Evolutionary conservation across 805 yeast genomes (phyloP).

Genomic region (Suhomyces tanzawaensis): DNA sequence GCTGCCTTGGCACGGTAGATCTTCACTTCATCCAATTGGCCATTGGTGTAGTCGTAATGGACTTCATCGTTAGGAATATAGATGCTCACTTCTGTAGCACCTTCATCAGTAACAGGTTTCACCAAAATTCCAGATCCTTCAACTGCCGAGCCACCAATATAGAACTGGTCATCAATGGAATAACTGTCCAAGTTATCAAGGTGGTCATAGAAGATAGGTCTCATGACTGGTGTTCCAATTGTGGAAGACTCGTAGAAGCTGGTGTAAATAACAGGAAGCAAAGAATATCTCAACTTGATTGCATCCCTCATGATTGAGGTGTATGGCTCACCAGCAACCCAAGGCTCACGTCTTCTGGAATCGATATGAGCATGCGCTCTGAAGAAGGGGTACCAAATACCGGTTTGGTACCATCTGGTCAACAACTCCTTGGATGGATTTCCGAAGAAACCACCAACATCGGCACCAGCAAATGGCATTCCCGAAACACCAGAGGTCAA

Average conservation of each 20-base stretch:
- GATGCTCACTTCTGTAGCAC: slow-evolving; percentile 37
- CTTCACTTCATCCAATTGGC: slow-evolving; percentile 14
- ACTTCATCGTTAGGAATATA: slow-evolving; percentile 54
- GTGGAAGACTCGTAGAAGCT: slow-evolving; percentile 63
- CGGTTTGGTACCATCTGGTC: slow-evolving; percentile 94
- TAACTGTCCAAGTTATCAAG: slow-evolving; percentile 49
- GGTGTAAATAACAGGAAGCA: slow-evolving; percentile 80
- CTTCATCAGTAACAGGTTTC: slow-evolving; percentile 72
- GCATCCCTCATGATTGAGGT: slow-evolving; percentile 67
- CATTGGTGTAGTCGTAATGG: slow-evolving; percentile 55
- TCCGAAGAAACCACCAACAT: slow-evolving; percentile 95
- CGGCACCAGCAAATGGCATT: slow-evolving; percentile 93
- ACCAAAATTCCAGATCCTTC: slow-evolving; percentile 60
- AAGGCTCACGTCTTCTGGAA: slow-evolving; percentile 89
- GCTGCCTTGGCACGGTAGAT: slow-evolving; percentile 12
- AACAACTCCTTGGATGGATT: slow-evolving; percentile 79
- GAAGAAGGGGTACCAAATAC: slow-evolving; percentile 94
- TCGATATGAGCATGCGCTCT: slow-evolving; percentile 97
- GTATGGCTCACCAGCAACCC: slow-evolving; percentile 75
- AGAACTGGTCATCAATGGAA: slow-evolving; percentile 79
- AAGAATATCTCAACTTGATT: slow-evolving; percentile 65
- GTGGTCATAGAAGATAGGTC: slow-evolving; percentile 60
- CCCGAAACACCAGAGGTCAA: slow-evolving; percentile 79
- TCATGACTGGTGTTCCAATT: slow-evolving; percentile 67
- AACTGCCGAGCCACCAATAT: slow-evolving; percentile 66